Percentiles rank a stretch among this genome's conserved stretches.
Evolutionary conservation across 441 rosid genomes (phyloP).

Genomic region (Daphne laureola): DNA sequence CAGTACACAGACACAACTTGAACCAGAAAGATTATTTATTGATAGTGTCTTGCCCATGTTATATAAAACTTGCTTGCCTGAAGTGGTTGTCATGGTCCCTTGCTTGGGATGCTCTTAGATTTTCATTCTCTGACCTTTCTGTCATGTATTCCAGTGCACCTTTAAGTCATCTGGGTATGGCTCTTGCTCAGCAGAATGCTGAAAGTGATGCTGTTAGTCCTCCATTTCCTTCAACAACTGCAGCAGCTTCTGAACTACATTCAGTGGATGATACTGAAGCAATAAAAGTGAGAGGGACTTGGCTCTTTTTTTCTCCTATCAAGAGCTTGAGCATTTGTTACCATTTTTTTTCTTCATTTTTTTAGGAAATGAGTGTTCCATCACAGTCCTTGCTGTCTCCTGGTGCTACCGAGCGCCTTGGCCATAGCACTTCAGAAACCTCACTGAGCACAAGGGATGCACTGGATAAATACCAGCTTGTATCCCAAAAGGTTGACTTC

Average conservation of each 20-base stretch:
- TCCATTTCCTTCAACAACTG: constrained; percentile 40
- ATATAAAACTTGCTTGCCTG: no score
- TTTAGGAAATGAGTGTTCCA: constrained; percentile 52
- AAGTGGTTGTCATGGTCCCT: no score
- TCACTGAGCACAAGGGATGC: constrained; percentile 84
- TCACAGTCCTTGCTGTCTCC: constrained; percentile 46
- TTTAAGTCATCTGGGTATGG: constrained; percentile 45
- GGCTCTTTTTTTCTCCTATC: constrained; percentile 12
- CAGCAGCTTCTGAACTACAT: constrained; percentile 47
- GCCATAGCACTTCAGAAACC: constrained; percentile 55
- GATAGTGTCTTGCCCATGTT: no score
- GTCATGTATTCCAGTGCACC: constrained; percentile 38
- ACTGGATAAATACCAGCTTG: constrained; percentile 80
- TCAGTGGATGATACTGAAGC: constrained; percentile 41
- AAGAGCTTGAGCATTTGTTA: constrained; percentile 2
- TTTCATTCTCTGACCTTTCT: constrained; percentile 10
- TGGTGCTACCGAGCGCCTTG: constrained; percentile 56
- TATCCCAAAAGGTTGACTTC: constrained; percentile 68
- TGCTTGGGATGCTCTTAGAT: no score
- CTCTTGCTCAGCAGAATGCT: constrained; percentile 35
- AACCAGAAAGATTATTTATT: no score
- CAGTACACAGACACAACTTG: no score
- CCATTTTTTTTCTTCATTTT: constrained; percentile 19
- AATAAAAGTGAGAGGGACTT: constrained; percentile 39
- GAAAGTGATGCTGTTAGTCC: constrained; percentile 37